Base-by-base conservation (phyloP, 164 flowering plant genomes). In the Tinospora cordifolia region DNA sequence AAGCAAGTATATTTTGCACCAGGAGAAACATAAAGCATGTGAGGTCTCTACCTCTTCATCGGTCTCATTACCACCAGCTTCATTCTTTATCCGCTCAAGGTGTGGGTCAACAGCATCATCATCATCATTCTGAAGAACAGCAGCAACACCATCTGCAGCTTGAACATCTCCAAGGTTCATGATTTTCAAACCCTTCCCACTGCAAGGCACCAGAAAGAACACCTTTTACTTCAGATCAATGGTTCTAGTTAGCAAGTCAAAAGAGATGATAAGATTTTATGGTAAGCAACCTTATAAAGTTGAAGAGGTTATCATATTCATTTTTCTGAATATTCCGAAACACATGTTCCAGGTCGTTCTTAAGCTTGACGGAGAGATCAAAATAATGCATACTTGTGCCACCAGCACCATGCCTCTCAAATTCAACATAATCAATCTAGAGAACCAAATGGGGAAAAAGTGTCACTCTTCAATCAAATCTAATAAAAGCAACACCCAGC, bases 301-400 rank as follows among this genome's bases (percentile, higher is more conserved):
- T 82, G 72, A 84, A 88, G 19, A 95, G 91, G 71, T 84, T 90
- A 71, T 88, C 91, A 58, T 90, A 92, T 77, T 95, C 99, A 80
- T 87, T 95, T 73, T 92, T 88, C 84, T 92, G 98, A 63, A 92
- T 95, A 70, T 90, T 95, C 47, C 99, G 82, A 79, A 95, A 95
- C 41, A 90, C 86, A 80, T 95, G 98, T 72, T 92, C 98, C 71
- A 88, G 94, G 58, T 92, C 97, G 62, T 82, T 87, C 76, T 87
- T 92, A 15, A 95, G 83, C 67, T 84, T 85, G 71, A 95, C 80
- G 10, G 90, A 86, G 74, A 95, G 94, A 79, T 95, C 99, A 75
- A 95, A 95, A 78, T 95, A 95, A 74, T 90, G 93, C 94, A 92
- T 90, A 72, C 82, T 95, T 76, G 99, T 82, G n/a, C 96, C 96